Conservation (phyloP, 2,329 filamentous ascomycete species). For the Coniochaeta sp. region DNA sequence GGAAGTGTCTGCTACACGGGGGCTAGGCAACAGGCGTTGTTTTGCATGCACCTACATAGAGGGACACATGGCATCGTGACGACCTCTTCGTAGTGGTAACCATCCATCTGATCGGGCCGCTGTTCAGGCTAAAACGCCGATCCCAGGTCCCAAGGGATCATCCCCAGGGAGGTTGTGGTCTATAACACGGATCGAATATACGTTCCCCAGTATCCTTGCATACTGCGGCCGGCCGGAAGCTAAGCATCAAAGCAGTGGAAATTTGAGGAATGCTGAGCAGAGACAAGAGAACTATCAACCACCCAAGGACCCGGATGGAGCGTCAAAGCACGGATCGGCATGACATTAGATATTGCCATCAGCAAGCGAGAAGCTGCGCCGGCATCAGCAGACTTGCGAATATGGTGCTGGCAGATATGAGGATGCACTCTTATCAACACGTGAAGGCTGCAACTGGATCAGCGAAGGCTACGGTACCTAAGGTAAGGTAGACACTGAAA, state of each 20-base stretch:
- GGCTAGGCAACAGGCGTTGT: neutral
- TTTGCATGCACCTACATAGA: no score
- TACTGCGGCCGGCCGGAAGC: no score
- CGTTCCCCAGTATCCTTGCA: neutral
- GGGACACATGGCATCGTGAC: no score
- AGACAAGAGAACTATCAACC: neutral
- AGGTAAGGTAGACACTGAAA: no score
- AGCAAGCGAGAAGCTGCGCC: neutral
- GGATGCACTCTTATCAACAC: neutral
- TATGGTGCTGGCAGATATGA: neutral
- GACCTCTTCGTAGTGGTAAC: neutral
- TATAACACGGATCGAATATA: neutral
- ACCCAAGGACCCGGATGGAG: neutral
- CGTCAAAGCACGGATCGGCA: neutral
- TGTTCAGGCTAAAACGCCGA: neutral
- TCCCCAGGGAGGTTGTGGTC: neutral
- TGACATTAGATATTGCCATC: neutral
- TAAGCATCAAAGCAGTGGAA: neutral
- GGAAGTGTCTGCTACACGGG: neutral
- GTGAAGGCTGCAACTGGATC: neutral
- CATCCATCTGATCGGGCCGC: neutral
- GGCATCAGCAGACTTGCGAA: neutral
- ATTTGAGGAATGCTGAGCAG: neutral
- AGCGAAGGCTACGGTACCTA: no score
- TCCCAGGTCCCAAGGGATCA: neutral